Percentiles rank a stretch among this genome's conserved stretches.
Conservation (phyloP, 352 stramenopile species). For the Globisporangium ultimum region DNA sequence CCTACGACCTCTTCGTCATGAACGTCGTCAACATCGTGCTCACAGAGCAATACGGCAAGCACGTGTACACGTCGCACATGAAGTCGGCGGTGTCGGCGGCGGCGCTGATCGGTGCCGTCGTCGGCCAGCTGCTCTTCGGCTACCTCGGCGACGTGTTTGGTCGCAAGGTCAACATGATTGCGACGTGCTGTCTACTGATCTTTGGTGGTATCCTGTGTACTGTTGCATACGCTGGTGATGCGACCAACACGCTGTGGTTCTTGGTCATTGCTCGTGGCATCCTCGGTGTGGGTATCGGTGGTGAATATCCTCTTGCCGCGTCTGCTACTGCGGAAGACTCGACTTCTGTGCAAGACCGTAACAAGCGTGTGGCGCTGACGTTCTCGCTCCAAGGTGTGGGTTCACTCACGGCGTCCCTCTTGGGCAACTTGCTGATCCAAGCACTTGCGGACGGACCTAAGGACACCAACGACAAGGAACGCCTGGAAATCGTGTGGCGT, state of each 20-base stretch:
- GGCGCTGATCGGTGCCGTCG: constrained; percentile 44
- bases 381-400: too few relatives aligned
- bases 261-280: background rate
- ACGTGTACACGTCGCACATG: constrained; percentile 53
- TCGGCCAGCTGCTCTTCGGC: constrained; percentile 54
- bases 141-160: constrained; percentile 52
- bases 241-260: too few relatives aligned
- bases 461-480: constrained; percentile 26
- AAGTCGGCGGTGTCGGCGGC: too few relatives aligned
- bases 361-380: too few relatives aligned
- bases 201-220: constrained; percentile 31
- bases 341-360: too few relatives aligned
- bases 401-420: background rate
- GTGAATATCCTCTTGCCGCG: too few relatives aligned
- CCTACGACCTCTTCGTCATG: too few relatives aligned
- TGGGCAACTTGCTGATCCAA: constrained; percentile 16
- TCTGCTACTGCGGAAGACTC: too few relatives aligned
- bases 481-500: too few relatives aligned
- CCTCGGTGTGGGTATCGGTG: too few relatives aligned
- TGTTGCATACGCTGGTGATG: too few relatives aligned
- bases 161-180: constrained; percentile 55
- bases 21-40: constrained; percentile 65
- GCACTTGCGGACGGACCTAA: constrained; percentile 30
- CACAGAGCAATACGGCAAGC: constrained; percentile 50
- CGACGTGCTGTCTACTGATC: constrained; percentile 45